phyloP scores from a whole-genome alignment of 2,329 filamentous ascomycete species.

The Lojkania enalia region DNA sequence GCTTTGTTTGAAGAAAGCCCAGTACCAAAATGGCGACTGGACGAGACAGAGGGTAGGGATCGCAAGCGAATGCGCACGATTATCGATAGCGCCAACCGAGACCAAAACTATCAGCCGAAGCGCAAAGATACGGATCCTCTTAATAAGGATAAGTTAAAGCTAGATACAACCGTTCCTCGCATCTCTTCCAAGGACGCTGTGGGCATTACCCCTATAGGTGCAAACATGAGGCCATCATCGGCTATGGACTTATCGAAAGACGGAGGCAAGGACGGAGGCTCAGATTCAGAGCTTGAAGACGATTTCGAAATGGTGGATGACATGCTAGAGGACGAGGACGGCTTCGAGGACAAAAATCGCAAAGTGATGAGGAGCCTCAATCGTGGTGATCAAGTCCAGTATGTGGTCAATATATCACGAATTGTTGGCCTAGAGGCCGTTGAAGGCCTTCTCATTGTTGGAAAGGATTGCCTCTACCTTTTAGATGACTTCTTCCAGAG shows the following conservation, averaged over 20 bases:
- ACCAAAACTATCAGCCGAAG: constrained; percentile 83
- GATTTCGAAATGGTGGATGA: constrained; percentile 97
- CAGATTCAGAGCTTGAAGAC: constrained; percentile 66
- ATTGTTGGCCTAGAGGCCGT: constrained; percentile 92
- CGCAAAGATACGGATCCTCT: constrained; percentile 64
- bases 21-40: constrained; percentile 81
- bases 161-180: constrained; percentile 49
- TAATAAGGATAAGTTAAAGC: constrained; percentile 48
- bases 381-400: constrained; percentile 87
- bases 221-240: constrained; percentile 26
- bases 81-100: constrained; percentile 68
- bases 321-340: constrained; percentile 80
- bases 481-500: constrained; percentile 97
- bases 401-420: constrained; percentile 92
- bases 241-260: constrained; percentile 23
- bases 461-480: constrained; percentile 89
- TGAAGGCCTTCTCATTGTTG: constrained; percentile 90
- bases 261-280: constrained; percentile 47
- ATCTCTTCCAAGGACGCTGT: constrained; percentile 35
- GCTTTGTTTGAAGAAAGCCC: constrained; percentile 73
- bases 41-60: constrained; percentile 93
- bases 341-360: constrained; percentile 95
- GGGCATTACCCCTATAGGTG: constrained; percentile 32
- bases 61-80: constrained; percentile 89
- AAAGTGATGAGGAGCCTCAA: constrained; percentile 96